Conservation (phyloP, 208 protist species). For the Phytomonas francai region DNA sequence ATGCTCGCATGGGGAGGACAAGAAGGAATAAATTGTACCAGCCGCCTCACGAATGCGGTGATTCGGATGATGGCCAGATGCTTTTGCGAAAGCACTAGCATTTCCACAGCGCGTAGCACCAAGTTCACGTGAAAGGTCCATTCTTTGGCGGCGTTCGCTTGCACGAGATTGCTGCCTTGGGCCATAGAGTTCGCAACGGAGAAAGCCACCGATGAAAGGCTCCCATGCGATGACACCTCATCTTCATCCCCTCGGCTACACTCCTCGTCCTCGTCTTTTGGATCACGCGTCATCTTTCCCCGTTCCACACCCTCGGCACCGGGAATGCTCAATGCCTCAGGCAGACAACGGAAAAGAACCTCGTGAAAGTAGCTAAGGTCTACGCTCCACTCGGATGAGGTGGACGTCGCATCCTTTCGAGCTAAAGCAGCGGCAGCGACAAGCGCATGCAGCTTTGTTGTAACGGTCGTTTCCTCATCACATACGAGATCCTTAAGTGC, state of each 20-base stretch:
- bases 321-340: conserved; percentile 73
- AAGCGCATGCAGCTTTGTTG: conserved; percentile 84
- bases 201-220: conserved; percentile 86
- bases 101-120: conserved; percentile 81
- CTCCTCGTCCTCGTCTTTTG: conserved; percentile 15
- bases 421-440: conserved; percentile 82
- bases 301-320: conserved; percentile 29
- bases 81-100: conserved; percentile 87
- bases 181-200: conserved; percentile 90
- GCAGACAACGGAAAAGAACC: conserved; percentile 78
- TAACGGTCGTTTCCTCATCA: conserved; percentile 65
- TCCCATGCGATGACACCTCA: conserved; percentile 70
- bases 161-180: conserved; percentile 53
- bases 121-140: conserved; percentile 85
- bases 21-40: conserved; percentile 53
- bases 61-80: conserved; percentile 78
- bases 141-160: conserved; percentile 75
- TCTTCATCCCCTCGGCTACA: conserved; percentile 26
- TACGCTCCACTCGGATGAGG: conserved; percentile 79
- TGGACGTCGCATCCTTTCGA: conserved; percentile 77
- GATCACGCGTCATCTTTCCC: conserved; percentile 58
- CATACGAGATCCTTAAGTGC: conserved; percentile 82
- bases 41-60: conserved; percentile 78
- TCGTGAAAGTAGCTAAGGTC: conserved; percentile 92
- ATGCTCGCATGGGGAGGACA: conserved; percentile 83